These are phyloP conservation scores for Lophiotrema nucula DNA, from an alignment of 495 filamentous ascomycete genomes.

Conservation along the genomic window DNA sequence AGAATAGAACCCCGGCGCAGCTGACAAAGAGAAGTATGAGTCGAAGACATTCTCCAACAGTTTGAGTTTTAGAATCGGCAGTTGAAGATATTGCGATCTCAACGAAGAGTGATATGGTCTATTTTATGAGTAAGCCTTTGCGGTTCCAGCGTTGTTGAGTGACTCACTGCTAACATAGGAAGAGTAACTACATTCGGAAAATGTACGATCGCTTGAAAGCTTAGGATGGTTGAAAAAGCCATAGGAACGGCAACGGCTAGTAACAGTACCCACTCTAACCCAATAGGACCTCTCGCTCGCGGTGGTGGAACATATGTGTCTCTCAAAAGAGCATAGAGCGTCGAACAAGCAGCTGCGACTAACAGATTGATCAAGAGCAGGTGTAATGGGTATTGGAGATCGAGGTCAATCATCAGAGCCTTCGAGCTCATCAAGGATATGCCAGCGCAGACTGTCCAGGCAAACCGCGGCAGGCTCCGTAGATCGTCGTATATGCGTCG, in stretches of 20 bases:
- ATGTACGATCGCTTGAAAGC: background rate
- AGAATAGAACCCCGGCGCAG: background rate
- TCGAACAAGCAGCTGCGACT: background rate
- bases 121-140: too few relatives aligned
- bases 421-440: background rate
- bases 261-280: background rate
- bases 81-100: background rate
- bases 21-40: background rate
- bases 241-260: background rate
- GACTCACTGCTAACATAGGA: background rate
- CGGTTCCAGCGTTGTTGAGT: too few relatives aligned
- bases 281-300: too few relatives aligned
- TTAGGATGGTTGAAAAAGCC: background rate
- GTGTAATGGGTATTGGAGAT: constrained; percentile 4
- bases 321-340: background rate
- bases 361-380: background rate
- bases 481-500: too few relatives aligned
- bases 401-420: background rate
- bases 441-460: background rate
- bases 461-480: background rate
- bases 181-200: background rate
- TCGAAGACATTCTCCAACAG: background rate
- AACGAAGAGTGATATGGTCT: background rate
- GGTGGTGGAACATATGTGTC: too few relatives aligned
- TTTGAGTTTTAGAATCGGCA: background rate